Conservation (phyloP, 345 rosid genomes). For the Xanthoceras sorbifolium region DNA sequence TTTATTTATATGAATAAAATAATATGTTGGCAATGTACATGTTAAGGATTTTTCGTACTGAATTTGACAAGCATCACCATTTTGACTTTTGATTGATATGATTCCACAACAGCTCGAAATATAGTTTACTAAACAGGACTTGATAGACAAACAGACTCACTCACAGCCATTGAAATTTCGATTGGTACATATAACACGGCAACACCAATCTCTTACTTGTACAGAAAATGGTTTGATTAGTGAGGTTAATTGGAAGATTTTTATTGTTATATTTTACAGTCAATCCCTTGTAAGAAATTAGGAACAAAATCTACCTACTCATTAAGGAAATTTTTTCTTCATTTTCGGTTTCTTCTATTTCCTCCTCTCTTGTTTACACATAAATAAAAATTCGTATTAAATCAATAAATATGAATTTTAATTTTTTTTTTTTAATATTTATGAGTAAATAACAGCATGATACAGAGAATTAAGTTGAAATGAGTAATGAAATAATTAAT, state of each 20-base stretch:
- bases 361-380: background rate
- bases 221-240: background rate
- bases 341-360: background rate
- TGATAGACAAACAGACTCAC: background rate
- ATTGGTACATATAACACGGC: background rate
- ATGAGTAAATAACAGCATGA: no score
- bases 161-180: background rate
- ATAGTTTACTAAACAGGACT: conserved; percentile 19
- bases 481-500: background rate
- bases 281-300: conserved; percentile 51
- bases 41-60: background rate
- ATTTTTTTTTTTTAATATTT: no score
- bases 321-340: conserved; percentile 8
- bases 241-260: conserved; percentile 5
- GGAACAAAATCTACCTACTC: conserved; percentile 34
- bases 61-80: conserved; percentile 1
- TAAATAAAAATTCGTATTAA: no score
- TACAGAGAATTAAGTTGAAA: no score
- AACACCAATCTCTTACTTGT: background rate
- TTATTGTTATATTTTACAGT: conserved; percentile 21
- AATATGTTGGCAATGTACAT: background rate
- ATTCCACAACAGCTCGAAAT: background rate
- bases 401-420: no score
- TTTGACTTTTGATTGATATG: conserved; percentile 19
- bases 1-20: background rate